Base-by-base conservation (phyloP, 345 rosid species). In the Heritiera littoralis region DNA sequence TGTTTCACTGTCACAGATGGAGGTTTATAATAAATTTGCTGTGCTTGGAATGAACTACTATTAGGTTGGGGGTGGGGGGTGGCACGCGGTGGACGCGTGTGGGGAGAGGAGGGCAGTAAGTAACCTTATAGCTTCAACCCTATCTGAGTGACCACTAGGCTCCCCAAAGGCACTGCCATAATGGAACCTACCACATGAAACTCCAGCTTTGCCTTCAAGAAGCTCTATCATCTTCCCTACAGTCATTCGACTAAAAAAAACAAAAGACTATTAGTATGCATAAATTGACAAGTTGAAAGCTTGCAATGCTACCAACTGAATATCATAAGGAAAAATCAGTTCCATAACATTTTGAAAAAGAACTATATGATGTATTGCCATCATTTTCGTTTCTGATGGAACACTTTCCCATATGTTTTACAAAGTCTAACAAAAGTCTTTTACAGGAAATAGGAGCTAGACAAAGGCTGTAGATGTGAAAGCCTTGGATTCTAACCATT, bases 141-240 rank as follows among this genome's bases (percentile, higher is more conserved):
- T 89, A 87, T 96, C 95, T 46, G 99, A 98, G 87, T 92, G 97
- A 80, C 99, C 98, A 81, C 98, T 86, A 78, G 90, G 89, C 85
- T 96, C 97, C 51, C 99, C 98, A 86, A 94, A 94, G 64, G 99
- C 99, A 82, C 98, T 96, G 70, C 99, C 99, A 85, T 94, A 94
- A 82, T 92, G 97, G 83, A 87, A 92, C 85, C 88, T 88, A 72
- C 97, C 98, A 28, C 89, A 88, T 6, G 94, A 91, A 77, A 92
- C 97, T 77, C 97, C 98, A 74, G 98, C 97, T 84, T 96, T 96
- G 81, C 99, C 83, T 52, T 97, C 99, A 76, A 94, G 91, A 80
- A 96, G 99, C 88, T 96, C 99, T 81, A 94, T 89, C 99, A 94
- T 96, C 89, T 96, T 95, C 56, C 99, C 97, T 75, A 94, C 97